phyloP scores from a whole-genome alignment of 1,284 basidiomycete genomes.

The Cystobasidium sp. region DNA sequence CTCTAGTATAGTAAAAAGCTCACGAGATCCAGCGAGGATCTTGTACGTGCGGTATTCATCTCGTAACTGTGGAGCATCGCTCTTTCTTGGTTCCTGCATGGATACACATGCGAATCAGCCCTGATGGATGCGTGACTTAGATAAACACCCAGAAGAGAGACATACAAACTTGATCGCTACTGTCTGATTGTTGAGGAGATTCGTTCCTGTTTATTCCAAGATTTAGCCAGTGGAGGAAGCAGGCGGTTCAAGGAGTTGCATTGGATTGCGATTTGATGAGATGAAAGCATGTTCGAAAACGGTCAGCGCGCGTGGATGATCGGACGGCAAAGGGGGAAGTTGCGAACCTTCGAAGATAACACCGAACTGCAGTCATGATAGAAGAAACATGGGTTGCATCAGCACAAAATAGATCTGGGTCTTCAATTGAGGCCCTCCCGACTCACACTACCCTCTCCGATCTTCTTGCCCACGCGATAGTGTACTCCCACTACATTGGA shows the following conservation, averaged over 20 bases:
- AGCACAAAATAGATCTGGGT: constrained; percentile 6
- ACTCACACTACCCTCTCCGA: constrained; percentile 64
- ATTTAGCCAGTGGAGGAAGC: not conserved
- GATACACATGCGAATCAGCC: not conserved
- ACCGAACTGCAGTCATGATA: constrained; percentile 65
- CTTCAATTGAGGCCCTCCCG: not conserved
- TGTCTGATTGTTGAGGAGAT: constrained; percentile 90
- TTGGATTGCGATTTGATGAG: not conserved
- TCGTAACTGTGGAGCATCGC: constrained; percentile 90
- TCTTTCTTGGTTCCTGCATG: constrained; percentile 86
- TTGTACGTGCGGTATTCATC: constrained; percentile 98
- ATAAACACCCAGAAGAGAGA: constrained; percentile 49
- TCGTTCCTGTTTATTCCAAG: constrained; percentile 73
- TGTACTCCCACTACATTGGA: constrained; percentile 70
- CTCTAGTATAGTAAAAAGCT: constrained; percentile 59
- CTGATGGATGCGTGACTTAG: not conserved
- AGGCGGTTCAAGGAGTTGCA: too few relatives aligned
- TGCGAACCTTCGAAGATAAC: constrained; percentile 90
- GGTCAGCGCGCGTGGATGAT: constrained; percentile 15
- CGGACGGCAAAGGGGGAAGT: not conserved
- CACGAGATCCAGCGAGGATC: constrained; percentile 87
- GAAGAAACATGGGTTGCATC: not conserved
- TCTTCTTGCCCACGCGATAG: constrained; percentile 81
- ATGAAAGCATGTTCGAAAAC: too few relatives aligned
- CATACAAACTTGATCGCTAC: constrained; percentile 97